These are phyloP conservation scores for Agastache rugosa DNA, from an alignment of 257 asterid genomes.

Conservation along the genomic window DNA sequence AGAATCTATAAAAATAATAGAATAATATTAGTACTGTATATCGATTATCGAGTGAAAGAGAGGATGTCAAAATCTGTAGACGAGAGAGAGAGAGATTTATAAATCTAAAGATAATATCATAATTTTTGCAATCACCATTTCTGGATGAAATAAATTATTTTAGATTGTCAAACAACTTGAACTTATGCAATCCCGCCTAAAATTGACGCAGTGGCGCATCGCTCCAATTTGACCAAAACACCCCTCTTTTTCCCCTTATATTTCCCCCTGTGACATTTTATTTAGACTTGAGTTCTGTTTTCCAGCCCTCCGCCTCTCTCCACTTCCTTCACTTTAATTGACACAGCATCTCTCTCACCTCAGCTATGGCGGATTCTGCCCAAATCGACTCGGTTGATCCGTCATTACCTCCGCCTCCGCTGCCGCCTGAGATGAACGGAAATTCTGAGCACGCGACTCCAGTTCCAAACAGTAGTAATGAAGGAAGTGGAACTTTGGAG, in stretches of 20 bases:
- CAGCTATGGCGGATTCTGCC: slow-evolving; percentile 42
- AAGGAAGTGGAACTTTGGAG: slow-evolving; percentile 28
- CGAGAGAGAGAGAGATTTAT: no score
- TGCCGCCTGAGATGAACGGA: slow-evolving; percentile 18
- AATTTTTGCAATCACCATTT: no score
- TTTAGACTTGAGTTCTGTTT: background rate
- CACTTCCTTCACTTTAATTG: background rate
- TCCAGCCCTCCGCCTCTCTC: no score
- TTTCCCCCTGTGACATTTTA: background rate
- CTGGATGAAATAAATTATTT: no score
- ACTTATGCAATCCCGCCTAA: slow-evolving; percentile 39
- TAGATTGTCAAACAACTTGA: slow-evolving; percentile 12
- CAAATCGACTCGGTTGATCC: slow-evolving; percentile 19
- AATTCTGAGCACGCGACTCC: slow-evolving; percentile 29
- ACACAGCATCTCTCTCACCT: background rate
- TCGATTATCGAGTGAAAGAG: no score
- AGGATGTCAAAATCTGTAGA: no score
- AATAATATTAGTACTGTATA: no score
- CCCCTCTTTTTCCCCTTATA: background rate
- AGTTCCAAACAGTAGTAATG: slow-evolving; percentile 15
- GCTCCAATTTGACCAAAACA: slow-evolving; percentile 21
- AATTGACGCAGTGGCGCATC: background rate
- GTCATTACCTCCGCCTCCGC: slow-evolving; percentile 25
- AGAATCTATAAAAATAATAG: no score
- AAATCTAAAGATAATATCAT: no score